Evolutionary conservation across 805 yeast species (phyloP).

Genomic region (Hermanozyma aechmeae): DNA sequence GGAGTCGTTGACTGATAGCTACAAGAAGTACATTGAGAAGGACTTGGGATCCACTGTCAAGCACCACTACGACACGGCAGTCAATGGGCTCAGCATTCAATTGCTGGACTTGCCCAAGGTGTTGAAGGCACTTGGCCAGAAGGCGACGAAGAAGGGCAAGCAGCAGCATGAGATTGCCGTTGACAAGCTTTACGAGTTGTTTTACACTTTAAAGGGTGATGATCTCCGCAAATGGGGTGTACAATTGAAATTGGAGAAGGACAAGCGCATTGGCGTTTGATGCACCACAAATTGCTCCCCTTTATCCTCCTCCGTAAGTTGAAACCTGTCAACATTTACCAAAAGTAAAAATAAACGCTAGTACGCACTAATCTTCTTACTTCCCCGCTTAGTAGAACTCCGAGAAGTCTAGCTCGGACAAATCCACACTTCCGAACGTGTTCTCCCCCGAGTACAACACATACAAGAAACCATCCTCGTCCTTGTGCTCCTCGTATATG

Average conservation of each 20-base stretch:
- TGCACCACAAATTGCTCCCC: no score
- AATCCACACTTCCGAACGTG: slow-evolving; percentile 60
- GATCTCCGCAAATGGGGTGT: slow-evolving; percentile 4
- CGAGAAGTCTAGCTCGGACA: not conserved
- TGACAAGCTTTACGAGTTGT: slow-evolving; percentile 2
- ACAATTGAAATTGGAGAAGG: slow-evolving; percentile 6
- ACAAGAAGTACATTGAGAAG: not conserved
- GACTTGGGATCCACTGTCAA: slow-evolving; percentile 1
- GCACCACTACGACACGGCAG: slow-evolving; percentile 5
- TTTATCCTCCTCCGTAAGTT: no score
- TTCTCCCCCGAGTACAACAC: slow-evolving; percentile 96
- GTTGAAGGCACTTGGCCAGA: slow-evolving; percentile 3
- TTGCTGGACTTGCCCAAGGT: slow-evolving; percentile 4
- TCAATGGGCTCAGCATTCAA: slow-evolving; percentile 5
- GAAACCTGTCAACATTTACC: not conserved
- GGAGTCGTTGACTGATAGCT: not conserved
- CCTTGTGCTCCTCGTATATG: slow-evolving; percentile 93
- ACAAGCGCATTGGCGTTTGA: no score
- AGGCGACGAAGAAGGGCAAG: not conserved
- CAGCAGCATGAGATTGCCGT: slow-evolving; percentile 1
- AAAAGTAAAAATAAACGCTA: not conserved
- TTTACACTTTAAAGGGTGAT: slow-evolving; percentile 2
- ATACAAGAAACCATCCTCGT: slow-evolving; percentile 94
- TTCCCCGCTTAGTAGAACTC: not conserved
- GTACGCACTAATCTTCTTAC: not conserved